Evolutionary conservation across 1,284 basidiomycete species (phyloP).

Genomic region (Ganoderma leucocontextum): DNA sequence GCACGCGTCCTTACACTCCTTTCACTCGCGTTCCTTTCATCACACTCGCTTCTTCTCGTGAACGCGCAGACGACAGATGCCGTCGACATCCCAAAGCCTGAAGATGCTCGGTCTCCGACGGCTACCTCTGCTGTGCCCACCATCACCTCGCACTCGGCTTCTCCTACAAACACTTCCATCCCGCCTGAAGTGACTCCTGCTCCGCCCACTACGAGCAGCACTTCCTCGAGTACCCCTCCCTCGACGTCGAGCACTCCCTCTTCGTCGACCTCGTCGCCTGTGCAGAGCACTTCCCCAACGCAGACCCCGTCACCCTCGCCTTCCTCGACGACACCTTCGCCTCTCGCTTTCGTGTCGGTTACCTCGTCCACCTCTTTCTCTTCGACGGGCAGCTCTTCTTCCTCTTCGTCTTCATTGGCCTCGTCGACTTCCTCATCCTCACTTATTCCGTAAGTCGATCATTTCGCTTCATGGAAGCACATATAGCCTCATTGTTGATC

Average conservation of each 20-base stretch:
- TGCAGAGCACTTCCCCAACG: not conserved
- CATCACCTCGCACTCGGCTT: constrained; percentile 12
- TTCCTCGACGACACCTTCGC: constrained; percentile 1
- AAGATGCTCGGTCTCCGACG: not conserved
- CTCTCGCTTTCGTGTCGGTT: constrained; percentile 7
- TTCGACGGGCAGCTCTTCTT: constrained; percentile 14
- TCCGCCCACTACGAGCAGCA: constrained; percentile 9
- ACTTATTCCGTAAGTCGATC: constrained; percentile 12
- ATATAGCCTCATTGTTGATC: constrained; percentile 5
- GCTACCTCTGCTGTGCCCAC: constrained; percentile 11
- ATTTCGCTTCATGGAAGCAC: not conserved
- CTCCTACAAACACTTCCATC: constrained; percentile 8
- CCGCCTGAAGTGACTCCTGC: constrained; percentile 4
- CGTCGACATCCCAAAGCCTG: constrained; percentile 3
- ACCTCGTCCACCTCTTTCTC: constrained; percentile 13
- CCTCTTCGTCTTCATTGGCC: constrained; percentile 14
- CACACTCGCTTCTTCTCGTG: constrained; percentile 43
- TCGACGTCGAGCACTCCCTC: constrained; percentile 3
- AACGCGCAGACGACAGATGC: constrained; percentile 28
- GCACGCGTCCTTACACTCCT: constrained; percentile 46
- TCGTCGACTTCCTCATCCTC: constrained; percentile 26
- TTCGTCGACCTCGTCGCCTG: not conserved
- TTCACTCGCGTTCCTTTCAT: constrained; percentile 44
- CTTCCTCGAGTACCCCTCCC: constrained; percentile 6
- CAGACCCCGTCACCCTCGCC: constrained; percentile 8